Evolutionary conservation across 768 basidiomycete species (phyloP).

Genomic region (Leccinum pellstonianum): DNA sequence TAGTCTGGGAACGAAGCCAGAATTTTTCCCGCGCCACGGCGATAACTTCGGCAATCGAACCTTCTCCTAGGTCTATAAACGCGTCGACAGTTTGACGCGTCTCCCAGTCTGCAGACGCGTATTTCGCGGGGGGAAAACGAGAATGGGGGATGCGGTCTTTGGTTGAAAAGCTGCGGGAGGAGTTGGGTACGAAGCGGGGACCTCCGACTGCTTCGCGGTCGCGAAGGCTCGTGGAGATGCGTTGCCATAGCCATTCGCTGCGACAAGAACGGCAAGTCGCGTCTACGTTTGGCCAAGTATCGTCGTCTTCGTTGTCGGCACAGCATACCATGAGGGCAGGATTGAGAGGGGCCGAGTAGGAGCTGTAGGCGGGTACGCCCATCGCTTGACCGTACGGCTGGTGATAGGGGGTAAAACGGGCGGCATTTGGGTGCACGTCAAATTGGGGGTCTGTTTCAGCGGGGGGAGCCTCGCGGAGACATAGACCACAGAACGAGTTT

Average conservation of each 20-base stretch:
- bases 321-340: constrained; percentile 43
- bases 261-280: constrained; percentile 71
- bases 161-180: constrained; percentile 13
- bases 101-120: constrained; percentile 56
- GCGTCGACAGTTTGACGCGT: constrained; percentile 63
- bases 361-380: constrained; percentile 25
- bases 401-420: constrained; percentile 34
- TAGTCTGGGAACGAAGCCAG: constrained; percentile 67
- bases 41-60: constrained; percentile 60
- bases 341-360: constrained; percentile 24
- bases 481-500: constrained; percentile 63
- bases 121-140: constrained; percentile 29
- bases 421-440: constrained; percentile 31
- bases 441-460: constrained; percentile 40
- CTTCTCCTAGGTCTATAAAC: constrained; percentile 75
- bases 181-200: constrained; percentile 27
- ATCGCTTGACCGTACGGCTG: constrained; percentile 30
- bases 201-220: constrained; percentile 63
- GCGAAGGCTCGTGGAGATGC: constrained; percentile 44
- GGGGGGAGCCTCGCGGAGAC: constrained; percentile 60
- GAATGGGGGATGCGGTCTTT: constrained; percentile 19
- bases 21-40: constrained; percentile 63
- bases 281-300: constrained; percentile 61
- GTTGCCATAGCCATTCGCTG: constrained; percentile 61
- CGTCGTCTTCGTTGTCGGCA: constrained; percentile 71